A percentile compares a stretch with the other conserved stretches of the same genome.
Evolutionary conservation across 495 filamentous ascomycete genomes (phyloP).

Genomic region (Usnea hakonensis): DNA sequence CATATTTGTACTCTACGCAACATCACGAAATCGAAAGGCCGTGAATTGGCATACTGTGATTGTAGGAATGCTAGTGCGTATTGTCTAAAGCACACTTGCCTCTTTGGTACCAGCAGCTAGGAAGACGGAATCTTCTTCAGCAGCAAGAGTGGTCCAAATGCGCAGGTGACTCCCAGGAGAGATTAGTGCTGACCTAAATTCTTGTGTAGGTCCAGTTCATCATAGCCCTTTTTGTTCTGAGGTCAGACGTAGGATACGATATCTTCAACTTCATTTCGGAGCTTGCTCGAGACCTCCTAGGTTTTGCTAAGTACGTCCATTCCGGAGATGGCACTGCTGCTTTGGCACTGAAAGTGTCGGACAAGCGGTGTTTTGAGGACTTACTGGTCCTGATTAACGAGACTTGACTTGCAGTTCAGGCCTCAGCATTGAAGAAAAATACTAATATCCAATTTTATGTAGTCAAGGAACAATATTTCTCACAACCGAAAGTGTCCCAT

Average conservation of each 20-base stretch:
- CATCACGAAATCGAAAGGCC: constrained; percentile 56
- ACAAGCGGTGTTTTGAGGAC: too few relatives aligned
- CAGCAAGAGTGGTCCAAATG: neutral
- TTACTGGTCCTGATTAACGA: too few relatives aligned
- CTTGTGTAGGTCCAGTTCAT: constrained; percentile 72
- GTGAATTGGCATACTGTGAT: constrained; percentile 82
- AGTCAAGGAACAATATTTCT: constrained; percentile 23
- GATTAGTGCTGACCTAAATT: neutral
- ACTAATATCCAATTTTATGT: too few relatives aligned
- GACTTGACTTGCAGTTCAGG: too few relatives aligned
- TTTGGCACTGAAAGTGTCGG: too few relatives aligned
- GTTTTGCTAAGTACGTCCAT: constrained; percentile 52
- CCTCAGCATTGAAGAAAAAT: too few relatives aligned
- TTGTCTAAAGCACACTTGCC: neutral
- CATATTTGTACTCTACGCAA: constrained; percentile 55
- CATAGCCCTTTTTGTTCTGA: constrained; percentile 77
- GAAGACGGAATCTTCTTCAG: too few relatives aligned
- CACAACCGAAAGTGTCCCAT: neutral
- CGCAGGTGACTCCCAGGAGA: neutral
- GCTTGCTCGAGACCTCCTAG: constrained; percentile 60
- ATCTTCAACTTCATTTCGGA: constrained; percentile 82
- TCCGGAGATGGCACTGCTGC: too few relatives aligned
- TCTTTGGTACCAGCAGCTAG: neutral
- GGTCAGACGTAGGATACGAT: constrained; percentile 66
- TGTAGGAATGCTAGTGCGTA: constrained; percentile 47